Evolutionary conservation across 306 rosid species (phyloP).

Genomic region (Fragaria vesca): DNA sequence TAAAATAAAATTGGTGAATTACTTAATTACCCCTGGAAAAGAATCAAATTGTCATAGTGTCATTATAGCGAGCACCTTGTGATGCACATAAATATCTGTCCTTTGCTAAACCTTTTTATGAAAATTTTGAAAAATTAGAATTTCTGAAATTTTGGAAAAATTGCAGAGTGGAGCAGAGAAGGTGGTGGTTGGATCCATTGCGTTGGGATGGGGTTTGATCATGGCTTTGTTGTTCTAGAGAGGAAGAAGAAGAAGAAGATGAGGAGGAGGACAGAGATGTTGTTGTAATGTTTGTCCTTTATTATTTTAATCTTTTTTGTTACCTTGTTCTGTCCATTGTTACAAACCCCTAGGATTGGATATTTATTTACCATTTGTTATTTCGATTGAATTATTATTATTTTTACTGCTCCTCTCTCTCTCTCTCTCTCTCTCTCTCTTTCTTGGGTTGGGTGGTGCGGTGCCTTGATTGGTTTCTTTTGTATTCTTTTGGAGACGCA

Average conservation of each 20-base stretch:
- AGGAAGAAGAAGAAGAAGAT: slow-evolving; percentile 9
- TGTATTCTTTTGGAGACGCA: slow-evolving; percentile 20
- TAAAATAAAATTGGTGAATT: background rate
- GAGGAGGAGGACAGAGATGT: background rate
- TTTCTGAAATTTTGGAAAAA: background rate
- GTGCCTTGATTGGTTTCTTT: background rate
- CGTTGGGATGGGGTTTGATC: slow-evolving; percentile 57
- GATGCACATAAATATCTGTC: slow-evolving; percentile 5
- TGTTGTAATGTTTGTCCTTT: slow-evolving; percentile 2
- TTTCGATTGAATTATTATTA: background rate
- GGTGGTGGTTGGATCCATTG: slow-evolving; percentile 54
- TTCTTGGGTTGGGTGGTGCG: background rate
- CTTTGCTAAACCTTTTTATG: background rate
- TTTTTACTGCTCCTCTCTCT: background rate
- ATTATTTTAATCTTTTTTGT: slow-evolving; percentile 41
- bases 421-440: too few species aligned
- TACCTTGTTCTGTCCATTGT: slow-evolving; percentile 14
- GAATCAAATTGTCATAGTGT: slow-evolving; percentile 20
- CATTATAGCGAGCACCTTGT: background rate
- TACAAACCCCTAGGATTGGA: slow-evolving; percentile 11
- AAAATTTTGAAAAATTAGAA: background rate
- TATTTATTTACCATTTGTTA: slow-evolving; percentile 29
- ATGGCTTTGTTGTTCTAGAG: slow-evolving; percentile 59
- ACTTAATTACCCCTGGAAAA: background rate
- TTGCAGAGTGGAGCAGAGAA: slow-evolving; percentile 79